Evolutionary conservation across 139 green algal species (phyloP).

Genomic region (Chlamydomonas sphaeroides): DNA sequence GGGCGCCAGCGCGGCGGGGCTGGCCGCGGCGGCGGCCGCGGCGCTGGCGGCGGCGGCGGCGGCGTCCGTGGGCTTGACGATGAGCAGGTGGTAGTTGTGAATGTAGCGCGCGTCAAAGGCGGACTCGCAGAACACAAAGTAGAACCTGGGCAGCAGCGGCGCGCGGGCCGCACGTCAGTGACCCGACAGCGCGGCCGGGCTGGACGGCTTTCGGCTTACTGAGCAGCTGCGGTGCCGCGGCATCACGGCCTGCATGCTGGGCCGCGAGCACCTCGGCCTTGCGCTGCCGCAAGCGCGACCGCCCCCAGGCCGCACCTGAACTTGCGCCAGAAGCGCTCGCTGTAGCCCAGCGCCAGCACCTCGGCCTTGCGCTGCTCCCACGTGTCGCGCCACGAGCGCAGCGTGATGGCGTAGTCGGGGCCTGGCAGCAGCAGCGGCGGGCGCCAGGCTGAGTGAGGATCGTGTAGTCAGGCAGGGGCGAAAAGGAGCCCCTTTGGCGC

Average conservation of each 20-base stretch:
- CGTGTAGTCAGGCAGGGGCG: too few relatives aligned
- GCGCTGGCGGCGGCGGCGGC: background rate
- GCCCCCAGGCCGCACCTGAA: conserved; percentile 59
- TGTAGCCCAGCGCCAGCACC: conserved; percentile 79
- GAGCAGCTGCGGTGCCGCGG: too few relatives aligned
- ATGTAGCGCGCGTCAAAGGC: conserved; percentile 91
- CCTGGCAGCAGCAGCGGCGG: too few relatives aligned
- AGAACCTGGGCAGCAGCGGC: conserved; percentile 68
- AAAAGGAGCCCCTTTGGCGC: too few relatives aligned
- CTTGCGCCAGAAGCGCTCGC: conserved; percentile 86
- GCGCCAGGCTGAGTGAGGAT: too few relatives aligned
- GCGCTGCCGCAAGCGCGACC: too few relatives aligned
- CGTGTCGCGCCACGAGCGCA: conserved; percentile 77
- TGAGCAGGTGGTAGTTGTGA: conserved; percentile 87
- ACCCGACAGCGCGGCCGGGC: too few relatives aligned
- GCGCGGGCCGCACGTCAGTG: background rate
- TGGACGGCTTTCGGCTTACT: too few relatives aligned
- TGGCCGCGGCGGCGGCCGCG: background rate
- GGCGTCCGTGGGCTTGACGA: conserved; percentile 60
- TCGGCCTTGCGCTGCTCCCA: conserved; percentile 63
- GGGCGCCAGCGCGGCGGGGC: background rate
- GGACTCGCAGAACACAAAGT: conserved; percentile 95
- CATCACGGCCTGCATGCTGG: too few relatives aligned
- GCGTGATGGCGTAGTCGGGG: conserved; percentile 89
- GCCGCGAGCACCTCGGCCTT: too few relatives aligned